phyloP scores from a whole-genome alignment of 345 rosid genomes.

The Alliaria petiolata region DNA sequence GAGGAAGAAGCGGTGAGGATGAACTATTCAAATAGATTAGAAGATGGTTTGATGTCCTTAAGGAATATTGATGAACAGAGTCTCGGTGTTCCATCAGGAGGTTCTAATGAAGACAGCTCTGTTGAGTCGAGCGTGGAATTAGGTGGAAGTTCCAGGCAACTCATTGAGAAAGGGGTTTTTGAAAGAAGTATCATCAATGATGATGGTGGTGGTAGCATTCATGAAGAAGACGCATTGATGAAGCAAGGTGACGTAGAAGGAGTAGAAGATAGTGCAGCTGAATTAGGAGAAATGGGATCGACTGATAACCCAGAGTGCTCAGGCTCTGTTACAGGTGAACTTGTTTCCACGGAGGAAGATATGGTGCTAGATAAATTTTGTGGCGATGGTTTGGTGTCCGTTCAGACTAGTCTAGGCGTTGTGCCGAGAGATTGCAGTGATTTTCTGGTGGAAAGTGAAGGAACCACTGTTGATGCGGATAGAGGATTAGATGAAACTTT shows the following conservation, averaged over 20 bases:
- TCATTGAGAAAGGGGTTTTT: neutral
- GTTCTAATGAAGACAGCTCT: neutral
- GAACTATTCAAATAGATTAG: neutral
- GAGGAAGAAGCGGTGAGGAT: conserved; percentile 12
- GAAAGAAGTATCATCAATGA: neutral
- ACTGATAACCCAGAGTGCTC: neutral
- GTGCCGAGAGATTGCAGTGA: neutral
- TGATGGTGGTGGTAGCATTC: neutral
- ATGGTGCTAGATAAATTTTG: conserved; percentile 1
- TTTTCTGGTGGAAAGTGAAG: conserved; percentile 15
- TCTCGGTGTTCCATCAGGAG: neutral
- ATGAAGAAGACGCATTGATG: neutral
- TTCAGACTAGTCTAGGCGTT: conserved; percentile 5
- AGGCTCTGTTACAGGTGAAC: conserved; percentile 2
- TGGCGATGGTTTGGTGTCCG: conserved; percentile 13
- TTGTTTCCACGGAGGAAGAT: neutral
- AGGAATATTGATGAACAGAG: neutral
- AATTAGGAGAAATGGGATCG: neutral
- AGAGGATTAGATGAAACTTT: conserved; percentile 16
- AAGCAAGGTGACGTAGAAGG: conserved; percentile 3
- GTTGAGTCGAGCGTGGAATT: neutral
- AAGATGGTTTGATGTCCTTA: conserved; percentile 18
- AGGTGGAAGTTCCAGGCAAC: neutral
- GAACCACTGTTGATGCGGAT: neutral
- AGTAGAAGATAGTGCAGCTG: conserved; percentile 23